Conservation (phyloP, 768 basidiomycete genomes). For the Lentinula sp. region DNA sequence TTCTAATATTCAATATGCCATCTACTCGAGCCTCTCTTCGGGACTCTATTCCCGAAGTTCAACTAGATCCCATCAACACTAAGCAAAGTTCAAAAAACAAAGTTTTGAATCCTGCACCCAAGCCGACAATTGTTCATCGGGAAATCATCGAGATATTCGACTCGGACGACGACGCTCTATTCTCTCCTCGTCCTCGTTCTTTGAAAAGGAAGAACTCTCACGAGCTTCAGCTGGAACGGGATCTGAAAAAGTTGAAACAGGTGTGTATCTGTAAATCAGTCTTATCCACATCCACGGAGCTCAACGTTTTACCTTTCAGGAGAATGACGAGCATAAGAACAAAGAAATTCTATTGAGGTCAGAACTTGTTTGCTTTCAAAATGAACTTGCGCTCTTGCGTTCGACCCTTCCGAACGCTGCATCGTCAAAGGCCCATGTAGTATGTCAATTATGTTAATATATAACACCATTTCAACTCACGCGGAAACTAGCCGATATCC, state of each 20-base stretch:
- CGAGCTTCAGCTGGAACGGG: constrained; percentile 22
- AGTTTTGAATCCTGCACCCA: background rate
- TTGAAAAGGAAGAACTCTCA: background rate
- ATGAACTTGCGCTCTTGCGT: background rate
- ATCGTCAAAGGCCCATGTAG: background rate
- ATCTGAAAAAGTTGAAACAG: constrained; percentile 37
- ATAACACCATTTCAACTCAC: background rate
- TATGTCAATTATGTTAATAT: background rate
- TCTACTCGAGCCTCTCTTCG: constrained; percentile 19
- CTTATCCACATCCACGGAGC: background rate
- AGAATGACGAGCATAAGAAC: background rate
- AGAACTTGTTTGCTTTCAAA: background rate
- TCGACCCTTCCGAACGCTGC: background rate
- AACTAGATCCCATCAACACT: background rate
- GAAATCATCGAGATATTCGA: constrained; percentile 5
- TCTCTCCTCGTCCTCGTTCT: background rate
- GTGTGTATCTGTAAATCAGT: constrained; percentile 21
- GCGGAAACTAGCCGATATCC: background rate
- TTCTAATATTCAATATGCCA: constrained; percentile 18
- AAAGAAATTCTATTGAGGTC: background rate
- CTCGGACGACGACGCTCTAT: constrained; percentile 27
- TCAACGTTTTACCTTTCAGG: background rate
- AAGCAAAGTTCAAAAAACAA: background rate
- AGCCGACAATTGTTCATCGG: background rate
- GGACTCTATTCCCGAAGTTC: constrained; percentile 2